A percentile compares a stretch with the other conserved stretches of the same genome.
Evolutionary conservation across 2,329 filamentous ascomycete genomes (phyloP).

Genomic region (Fusarium robinianum): DNA sequence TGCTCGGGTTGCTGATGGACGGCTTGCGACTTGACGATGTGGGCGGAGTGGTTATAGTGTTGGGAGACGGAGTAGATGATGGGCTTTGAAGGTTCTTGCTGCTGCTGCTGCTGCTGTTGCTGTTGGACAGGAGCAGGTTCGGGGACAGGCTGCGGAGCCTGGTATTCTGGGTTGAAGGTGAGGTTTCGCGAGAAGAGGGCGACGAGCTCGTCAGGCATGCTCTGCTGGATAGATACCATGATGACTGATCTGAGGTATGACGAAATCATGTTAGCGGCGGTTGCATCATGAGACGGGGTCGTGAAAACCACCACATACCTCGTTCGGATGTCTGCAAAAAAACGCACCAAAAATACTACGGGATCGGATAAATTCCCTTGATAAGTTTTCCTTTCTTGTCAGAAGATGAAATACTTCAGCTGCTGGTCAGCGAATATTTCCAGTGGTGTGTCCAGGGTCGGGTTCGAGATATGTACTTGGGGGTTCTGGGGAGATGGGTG

Average conservation of each 20-base stretch:
- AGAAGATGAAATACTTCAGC: conserved; percentile 1
- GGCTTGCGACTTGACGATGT: conserved; percentile 52
- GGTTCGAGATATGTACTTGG: conserved; percentile 14
- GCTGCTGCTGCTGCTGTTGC: conserved; percentile 40
- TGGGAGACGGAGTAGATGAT: conserved; percentile 77
- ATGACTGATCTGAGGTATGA: conserved; percentile 17
- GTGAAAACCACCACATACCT: too few relatives aligned
- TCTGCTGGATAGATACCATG: conserved; percentile 49
- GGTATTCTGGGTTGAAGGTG: conserved; percentile 58
- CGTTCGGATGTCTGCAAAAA: too few relatives aligned
- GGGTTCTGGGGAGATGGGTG: conserved; percentile 20
- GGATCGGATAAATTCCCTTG: background rate
- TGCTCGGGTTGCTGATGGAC: too few relatives aligned
- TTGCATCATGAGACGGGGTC: conserved; percentile 8
- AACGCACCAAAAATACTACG: too few relatives aligned
- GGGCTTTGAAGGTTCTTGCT: conserved; percentile 44
- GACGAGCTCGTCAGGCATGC: conserved; percentile 78
- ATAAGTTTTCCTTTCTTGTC: background rate
- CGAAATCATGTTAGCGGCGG: conserved; percentile 16
- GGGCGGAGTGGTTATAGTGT: conserved; percentile 82
- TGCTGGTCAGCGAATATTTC: conserved; percentile 7
- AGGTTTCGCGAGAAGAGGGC: conserved; percentile 78
- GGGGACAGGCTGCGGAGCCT: conserved; percentile 18
- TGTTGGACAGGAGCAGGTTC: conserved; percentile 26
- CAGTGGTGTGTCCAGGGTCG: conserved; percentile 5